A percentile compares a stretch with the other conserved stretches of the same genome.
phyloP scores from a whole-genome alignment of 176 grass and related monocot genomes.

The Aegilops longissima region DNA sequence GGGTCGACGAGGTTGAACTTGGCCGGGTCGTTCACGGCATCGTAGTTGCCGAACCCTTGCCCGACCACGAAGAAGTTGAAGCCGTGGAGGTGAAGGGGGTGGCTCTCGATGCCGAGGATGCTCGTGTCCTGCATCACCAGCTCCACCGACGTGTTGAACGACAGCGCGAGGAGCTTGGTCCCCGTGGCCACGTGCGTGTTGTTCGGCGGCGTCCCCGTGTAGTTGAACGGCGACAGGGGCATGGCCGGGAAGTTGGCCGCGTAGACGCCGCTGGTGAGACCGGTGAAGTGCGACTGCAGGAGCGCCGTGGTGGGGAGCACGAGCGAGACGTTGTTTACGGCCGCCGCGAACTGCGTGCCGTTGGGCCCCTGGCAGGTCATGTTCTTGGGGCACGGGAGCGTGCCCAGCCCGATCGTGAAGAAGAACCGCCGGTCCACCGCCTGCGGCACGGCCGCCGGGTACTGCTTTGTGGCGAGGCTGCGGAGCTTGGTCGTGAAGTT shows the following conservation, averaged over 20 bases:
- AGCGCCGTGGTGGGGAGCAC: slow-evolving; percentile 47
- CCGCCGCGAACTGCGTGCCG: slow-evolving; percentile 40
- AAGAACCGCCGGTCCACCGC: slow-evolving; percentile 47
- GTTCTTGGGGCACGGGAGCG: slow-evolving; percentile 51
- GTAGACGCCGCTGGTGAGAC: slow-evolving; percentile 45
- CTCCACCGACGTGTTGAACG: slow-evolving; percentile 58
- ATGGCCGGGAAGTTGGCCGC: slow-evolving; percentile 38
- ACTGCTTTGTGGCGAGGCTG: slow-evolving; percentile 45
- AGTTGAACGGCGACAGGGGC: slow-evolving; percentile 49
- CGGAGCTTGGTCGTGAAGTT: slow-evolving; percentile 54
- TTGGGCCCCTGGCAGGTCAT: slow-evolving; percentile 53
- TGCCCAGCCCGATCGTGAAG: slow-evolving; percentile 66
- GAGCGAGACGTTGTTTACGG: slow-evolving; percentile 70
- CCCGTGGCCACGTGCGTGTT: slow-evolving; percentile 50
- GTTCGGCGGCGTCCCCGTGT: slow-evolving; percentile 60
- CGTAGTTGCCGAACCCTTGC: slow-evolving; percentile 65
- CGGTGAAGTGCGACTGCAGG: slow-evolving; percentile 62
- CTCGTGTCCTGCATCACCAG: slow-evolving; percentile 81
- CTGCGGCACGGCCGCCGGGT: slow-evolving; percentile 50
- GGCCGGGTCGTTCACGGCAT: slow-evolving; percentile 43
- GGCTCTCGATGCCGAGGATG: slow-evolving; percentile 69
- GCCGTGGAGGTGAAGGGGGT: slow-evolving; percentile 85
- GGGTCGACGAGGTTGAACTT: slow-evolving; percentile 82
- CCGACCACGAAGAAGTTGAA: slow-evolving; percentile 86
- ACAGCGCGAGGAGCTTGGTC: slow-evolving; percentile 52